Conservation (phyloP, 139 green algal genomes). For the Haematococcus lacustris region DNA sequence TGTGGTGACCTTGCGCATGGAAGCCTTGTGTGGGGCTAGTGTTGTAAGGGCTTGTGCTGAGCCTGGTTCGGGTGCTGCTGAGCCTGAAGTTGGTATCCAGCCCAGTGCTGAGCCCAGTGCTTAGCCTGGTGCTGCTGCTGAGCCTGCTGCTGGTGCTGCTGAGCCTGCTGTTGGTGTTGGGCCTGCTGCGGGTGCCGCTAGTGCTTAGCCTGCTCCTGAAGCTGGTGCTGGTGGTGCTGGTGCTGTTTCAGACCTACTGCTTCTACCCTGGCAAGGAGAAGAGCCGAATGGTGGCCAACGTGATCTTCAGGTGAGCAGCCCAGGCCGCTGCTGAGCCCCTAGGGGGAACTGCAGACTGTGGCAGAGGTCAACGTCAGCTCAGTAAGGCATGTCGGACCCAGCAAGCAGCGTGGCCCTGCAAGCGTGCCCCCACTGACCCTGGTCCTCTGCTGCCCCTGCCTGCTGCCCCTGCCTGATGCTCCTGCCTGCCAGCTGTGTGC, state of each 20-base stretch:
- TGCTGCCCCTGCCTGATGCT: neutral
- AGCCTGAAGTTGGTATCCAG: neutral
- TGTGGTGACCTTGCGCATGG: too few relatives aligned
- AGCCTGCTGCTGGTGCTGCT: neutral
- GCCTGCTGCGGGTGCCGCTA: neutral
- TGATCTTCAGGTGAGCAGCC: slow-evolving; percentile 44
- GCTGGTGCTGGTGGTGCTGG: neutral
- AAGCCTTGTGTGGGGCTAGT: neutral
- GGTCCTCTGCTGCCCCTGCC: neutral
- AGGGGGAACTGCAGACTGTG: too few relatives aligned
- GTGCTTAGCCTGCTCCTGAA: neutral
- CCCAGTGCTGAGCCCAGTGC: neutral
- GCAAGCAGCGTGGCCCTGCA: neutral
- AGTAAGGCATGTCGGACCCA: neutral
- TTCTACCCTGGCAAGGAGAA: slow-evolving; percentile 45
- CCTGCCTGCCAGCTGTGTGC: neutral
- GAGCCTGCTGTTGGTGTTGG: neutral
- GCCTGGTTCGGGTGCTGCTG: neutral
- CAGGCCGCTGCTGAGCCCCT: too few relatives aligned
- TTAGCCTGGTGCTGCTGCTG: neutral
- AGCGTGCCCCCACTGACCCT: neutral
- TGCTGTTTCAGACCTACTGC: slow-evolving; percentile 2
- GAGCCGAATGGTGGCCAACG: slow-evolving; percentile 49
- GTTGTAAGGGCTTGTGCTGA: neutral
- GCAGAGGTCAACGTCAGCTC: neutral